Percentiles rank a stretch among this genome's conserved stretches.
Evolutionary conservation across 1,139 yeast species (phyloP).

Genomic region (Suhomyces taliae): DNA sequence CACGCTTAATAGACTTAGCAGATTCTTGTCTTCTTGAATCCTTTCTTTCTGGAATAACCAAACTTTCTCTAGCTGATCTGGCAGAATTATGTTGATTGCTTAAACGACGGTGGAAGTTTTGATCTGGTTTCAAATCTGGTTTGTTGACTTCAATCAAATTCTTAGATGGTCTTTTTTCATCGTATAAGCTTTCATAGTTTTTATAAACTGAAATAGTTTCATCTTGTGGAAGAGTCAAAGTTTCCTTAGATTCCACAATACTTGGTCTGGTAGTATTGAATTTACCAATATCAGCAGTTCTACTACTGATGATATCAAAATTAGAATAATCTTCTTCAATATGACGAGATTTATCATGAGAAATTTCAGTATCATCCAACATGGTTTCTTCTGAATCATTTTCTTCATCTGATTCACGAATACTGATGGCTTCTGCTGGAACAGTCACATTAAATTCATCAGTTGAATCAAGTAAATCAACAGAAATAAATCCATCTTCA

Average conservation of each 20-base stretch:
- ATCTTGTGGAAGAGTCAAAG: constrained; percentile 18
- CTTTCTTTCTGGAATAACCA: constrained; percentile 4
- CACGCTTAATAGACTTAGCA: too few relatives aligned
- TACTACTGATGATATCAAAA: constrained; percentile 32
- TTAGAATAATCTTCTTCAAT: constrained; percentile 29
- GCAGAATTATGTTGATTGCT: constrained; percentile 2
- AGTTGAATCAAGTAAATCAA: constrained; percentile 5
- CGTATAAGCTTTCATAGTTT: constrained; percentile 21
- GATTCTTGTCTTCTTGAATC: neutral
- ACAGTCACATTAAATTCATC: constrained; percentile 10
- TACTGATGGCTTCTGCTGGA: constrained; percentile 8
- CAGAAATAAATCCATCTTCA: constrained; percentile 7
- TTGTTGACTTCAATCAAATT: constrained; percentile 15
- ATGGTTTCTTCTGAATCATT: constrained; percentile 26
- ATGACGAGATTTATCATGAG: constrained; percentile 7
- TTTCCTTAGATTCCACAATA: constrained; percentile 30
- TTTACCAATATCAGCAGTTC: constrained; percentile 34
- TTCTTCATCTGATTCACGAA: constrained; percentile 11
- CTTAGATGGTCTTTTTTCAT: constrained; percentile 10
- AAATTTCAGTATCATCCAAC: constrained; percentile 20
- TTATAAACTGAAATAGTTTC: constrained; percentile 14
- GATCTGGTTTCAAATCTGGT: constrained; percentile 13
- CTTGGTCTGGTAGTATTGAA: constrained; percentile 26
- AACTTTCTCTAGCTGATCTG: constrained; percentile 1
- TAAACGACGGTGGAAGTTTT: constrained; percentile 6